phyloP scores from a whole-genome alignment of 2,329 filamentous ascomycete species.

The Fusarium tricinctum region DNA sequence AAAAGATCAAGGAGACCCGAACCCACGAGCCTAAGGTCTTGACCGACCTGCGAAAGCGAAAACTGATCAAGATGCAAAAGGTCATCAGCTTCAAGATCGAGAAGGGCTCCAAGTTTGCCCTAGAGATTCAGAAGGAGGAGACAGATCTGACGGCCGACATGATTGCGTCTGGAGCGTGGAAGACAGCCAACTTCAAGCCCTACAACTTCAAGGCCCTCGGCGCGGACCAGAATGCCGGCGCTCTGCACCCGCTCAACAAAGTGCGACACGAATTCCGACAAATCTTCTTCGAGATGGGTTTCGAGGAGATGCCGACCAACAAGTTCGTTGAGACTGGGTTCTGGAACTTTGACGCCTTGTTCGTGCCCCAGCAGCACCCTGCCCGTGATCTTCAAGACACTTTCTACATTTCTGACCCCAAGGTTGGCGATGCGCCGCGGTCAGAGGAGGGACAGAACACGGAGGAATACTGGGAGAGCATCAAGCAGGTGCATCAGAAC shows the following conservation, averaged over 20 bases:
- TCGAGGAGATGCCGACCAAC: conserved; percentile 97
- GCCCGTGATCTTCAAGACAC: conserved; percentile 98
- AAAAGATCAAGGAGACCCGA: conserved; percentile 77
- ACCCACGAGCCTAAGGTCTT: conserved; percentile 82
- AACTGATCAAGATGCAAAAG: conserved; percentile 87
- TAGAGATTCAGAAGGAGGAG: conserved; percentile 91
- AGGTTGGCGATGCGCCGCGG: conserved; percentile 77
- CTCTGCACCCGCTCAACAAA: conserved; percentile 85
- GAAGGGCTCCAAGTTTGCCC: conserved; percentile 90
- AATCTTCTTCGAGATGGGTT: conserved; percentile 99
- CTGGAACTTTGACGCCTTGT: conserved; percentile 99
- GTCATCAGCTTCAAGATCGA: conserved; percentile 84
- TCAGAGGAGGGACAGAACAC: conserved; percentile 75
- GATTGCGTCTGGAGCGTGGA: conserved; percentile 89
- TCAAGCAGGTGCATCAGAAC: conserved; percentile 87
- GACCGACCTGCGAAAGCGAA: conserved; percentile 90
- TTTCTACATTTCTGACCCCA: conserved; percentile 96
- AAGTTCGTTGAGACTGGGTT: conserved; percentile 96
- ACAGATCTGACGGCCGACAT: conserved; percentile 96
- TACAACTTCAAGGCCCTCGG: conserved; percentile 81
- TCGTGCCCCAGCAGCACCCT: conserved; percentile 95
- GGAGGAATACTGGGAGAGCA: conserved; percentile 88
- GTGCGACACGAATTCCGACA: conserved; percentile 95
- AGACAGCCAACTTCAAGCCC: conserved; percentile 89
- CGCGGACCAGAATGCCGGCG: conserved; percentile 71